Evolutionary conservation across 2,329 filamentous ascomycete genomes (phyloP), one percentile per base, ranked within the genome.

Genomic region (Talaromyces rugulosus): DNA sequence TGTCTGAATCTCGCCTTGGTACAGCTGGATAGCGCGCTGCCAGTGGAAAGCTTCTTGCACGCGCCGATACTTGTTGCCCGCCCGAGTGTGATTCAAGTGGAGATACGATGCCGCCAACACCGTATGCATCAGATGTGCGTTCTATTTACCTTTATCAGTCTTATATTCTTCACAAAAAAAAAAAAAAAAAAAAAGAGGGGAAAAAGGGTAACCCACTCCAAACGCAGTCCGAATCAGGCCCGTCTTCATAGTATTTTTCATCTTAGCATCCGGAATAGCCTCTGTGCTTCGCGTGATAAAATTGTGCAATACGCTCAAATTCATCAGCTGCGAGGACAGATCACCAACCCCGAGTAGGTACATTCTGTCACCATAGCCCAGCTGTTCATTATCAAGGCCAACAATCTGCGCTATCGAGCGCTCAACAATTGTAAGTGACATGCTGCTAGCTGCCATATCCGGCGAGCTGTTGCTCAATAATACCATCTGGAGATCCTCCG

Each of bases 1-100:
- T n/a, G 33, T 23, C 6, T 67, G 57, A 14, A 78, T 63, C 55
- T 75, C 76, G 5, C 64, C 58, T 16, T 72, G 68, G 63, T 78
- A 78, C 33, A 72, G 69, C 6, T 63, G 65, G 34, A 78, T 71
- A 11, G 75, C 70, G 31, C 69, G 69, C 58, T 74, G 71, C 74
- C 75, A 78, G 63, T 78, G 76, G 60, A 74, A 73, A 4, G 71
- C 67, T 66, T 64, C 62, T 16, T 51, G 52, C 18, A 60, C 12
- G 34, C 58, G 56, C 31, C 61, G 61, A n/a, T 44, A 23, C 34
- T 52, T 60, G 16, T 63, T 30, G 23, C 54, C 51, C 6, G 57
- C 57, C 14, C 33, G 57, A 9, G 44, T n/a, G n/a, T 58, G 61
- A 31, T 63, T 63, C 18, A 57, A n/a, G 50, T 63, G 57, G 12